Base-by-base conservation (phyloP, 148 eudicot species). In the Persicaria maculosa region DNA sequence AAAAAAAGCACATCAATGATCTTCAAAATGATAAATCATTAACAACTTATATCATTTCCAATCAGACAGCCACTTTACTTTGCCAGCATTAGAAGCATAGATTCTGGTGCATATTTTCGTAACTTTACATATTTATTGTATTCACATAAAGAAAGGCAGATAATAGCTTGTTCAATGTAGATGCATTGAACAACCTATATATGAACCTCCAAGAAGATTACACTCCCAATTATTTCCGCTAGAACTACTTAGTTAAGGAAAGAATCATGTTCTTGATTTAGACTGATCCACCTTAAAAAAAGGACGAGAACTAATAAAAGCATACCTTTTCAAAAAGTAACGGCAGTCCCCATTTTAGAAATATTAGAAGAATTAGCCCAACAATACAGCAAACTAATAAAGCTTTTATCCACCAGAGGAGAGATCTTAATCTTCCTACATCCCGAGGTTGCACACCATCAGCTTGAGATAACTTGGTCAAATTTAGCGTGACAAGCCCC, bases 281-380 rank as follows among this genome's bases (percentile, higher is more conserved):
- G 9, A 31, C 1, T n/a, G 59, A 45, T 2, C 40, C 15, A 11
- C 55, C 72, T 17, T 46, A 17, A 7, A 7, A 57, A n/a, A 70
- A n/a, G 62, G 20, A 54, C 4, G 58, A 10, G 43, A 17, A 8
- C 73, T 59, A 20, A n/a, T 47, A 50, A 69, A 65, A 55, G 6
- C 1, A 64, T 86, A 93, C 98, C 97, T 93, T 89, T 80, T 93
- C 91, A 58, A 93, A 91, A 74, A 85, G 74, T 80, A 91, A 89
- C 52, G 98, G 98, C 69, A 89, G 83, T 80, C 98, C 98, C 93
- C 96, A 91, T 77, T 91, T 93, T 48, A 88, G 25, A 16, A 89
- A 81, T 74, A 86, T 16, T 43, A 91, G 82, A 36, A 83, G 50
- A 72, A 80, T 22, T 71, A 87, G 58, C 44, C 89, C 50, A 73